These are phyloP conservation scores for Fusarium heterosporum DNA, from an alignment of 2,329 filamentous ascomycete genomes.

Conservation along the genomic window DNA sequence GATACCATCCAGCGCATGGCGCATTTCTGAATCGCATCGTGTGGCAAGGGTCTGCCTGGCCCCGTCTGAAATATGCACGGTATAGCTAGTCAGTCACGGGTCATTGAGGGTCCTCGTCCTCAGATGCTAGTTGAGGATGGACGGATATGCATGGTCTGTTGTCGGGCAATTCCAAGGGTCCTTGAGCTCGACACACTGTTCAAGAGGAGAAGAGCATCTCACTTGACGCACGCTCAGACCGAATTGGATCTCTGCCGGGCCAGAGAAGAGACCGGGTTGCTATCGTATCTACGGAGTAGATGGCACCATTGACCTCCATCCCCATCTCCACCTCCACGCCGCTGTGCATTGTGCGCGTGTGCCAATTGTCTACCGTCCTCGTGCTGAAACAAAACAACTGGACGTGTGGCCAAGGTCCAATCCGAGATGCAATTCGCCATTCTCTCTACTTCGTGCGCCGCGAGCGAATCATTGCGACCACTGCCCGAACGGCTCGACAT, in stretches of 20 bases:
- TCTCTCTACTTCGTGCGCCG: slow-evolving; percentile 28
- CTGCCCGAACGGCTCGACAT: slow-evolving; percentile 38
- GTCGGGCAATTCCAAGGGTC: slow-evolving; percentile 38
- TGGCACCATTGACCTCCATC: slow-evolving; percentile 26
- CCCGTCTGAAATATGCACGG: slow-evolving; percentile 35
- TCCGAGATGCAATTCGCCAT: slow-evolving; percentile 31
- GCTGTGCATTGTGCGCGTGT: slow-evolving; percentile 20
- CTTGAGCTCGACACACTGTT: slow-evolving; percentile 16
- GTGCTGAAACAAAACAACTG: slow-evolving; percentile 47
- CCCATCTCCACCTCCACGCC: slow-evolving; percentile 32
- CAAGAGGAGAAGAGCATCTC: slow-evolving; percentile 12
- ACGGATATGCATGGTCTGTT: slow-evolving; percentile 37
- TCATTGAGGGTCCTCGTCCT: slow-evolving; percentile 21
- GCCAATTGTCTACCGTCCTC: slow-evolving; percentile 24
- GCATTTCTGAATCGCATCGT: slow-evolving; percentile 40
- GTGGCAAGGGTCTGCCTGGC: slow-evolving; percentile 42
- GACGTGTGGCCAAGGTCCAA: slow-evolving; percentile 44
- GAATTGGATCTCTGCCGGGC: slow-evolving; percentile 8
- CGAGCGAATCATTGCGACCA: slow-evolving; percentile 35
- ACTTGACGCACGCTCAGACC: slow-evolving; percentile 3
- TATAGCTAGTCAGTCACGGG: slow-evolving; percentile 37
- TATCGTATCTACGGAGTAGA: slow-evolving; percentile 7
- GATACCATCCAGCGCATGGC: slow-evolving; percentile 27
- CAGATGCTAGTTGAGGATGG: slow-evolving; percentile 21
- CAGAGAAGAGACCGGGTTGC: slow-evolving; percentile 15